A percentile compares a stretch with the other conserved stretches of the same genome.
Conservation (phyloP, 2,329 filamentous ascomycete genomes). For the Arthrobotrys musiformis region DNA sequence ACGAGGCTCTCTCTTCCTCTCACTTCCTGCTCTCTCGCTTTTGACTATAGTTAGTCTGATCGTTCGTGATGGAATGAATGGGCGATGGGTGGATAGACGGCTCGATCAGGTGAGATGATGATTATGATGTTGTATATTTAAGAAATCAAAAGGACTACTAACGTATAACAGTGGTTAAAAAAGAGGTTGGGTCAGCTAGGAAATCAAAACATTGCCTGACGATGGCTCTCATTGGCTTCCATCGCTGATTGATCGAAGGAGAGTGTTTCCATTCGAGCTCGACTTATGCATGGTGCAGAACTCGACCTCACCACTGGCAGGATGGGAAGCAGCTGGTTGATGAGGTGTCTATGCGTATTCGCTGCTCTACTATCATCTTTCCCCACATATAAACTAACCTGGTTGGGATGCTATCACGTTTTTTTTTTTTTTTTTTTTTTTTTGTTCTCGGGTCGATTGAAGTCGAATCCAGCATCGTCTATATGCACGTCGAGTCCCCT, state of each 20-base stretch:
- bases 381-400: slow-evolving; percentile 46
- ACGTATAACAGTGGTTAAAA: background rate
- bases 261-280: slow-evolving; percentile 47
- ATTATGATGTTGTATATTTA: slow-evolving; percentile 12
- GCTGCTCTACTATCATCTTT: slow-evolving; percentile 23
- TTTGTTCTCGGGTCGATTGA: background rate
- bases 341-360: slow-evolving; percentile 48
- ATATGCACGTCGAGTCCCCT: slow-evolving; percentile 35
- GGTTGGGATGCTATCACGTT: slow-evolving; percentile 49
- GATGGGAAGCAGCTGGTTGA: slow-evolving; percentile 25
- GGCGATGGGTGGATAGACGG: slow-evolving; percentile 19
- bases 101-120: slow-evolving; percentile 12
- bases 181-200: slow-evolving; percentile 28
- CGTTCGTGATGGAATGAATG: slow-evolving; percentile 4
- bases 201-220: slow-evolving; percentile 31
- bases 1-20: slow-evolving; percentile 16
- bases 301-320: slow-evolving; percentile 14
- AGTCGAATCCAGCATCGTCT: slow-evolving; percentile 17
- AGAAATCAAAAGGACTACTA: slow-evolving; percentile 6
- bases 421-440: slow-evolving; percentile 31
- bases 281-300: slow-evolving; percentile 49
- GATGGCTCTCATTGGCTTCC: slow-evolving; percentile 38
- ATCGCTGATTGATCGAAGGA: slow-evolving; percentile 39
- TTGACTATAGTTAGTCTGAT: slow-evolving; percentile 1
- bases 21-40: no score